Conservation (phyloP, 768 basidiomycete species). For the Lepiota brunneoincarnata region DNA sequence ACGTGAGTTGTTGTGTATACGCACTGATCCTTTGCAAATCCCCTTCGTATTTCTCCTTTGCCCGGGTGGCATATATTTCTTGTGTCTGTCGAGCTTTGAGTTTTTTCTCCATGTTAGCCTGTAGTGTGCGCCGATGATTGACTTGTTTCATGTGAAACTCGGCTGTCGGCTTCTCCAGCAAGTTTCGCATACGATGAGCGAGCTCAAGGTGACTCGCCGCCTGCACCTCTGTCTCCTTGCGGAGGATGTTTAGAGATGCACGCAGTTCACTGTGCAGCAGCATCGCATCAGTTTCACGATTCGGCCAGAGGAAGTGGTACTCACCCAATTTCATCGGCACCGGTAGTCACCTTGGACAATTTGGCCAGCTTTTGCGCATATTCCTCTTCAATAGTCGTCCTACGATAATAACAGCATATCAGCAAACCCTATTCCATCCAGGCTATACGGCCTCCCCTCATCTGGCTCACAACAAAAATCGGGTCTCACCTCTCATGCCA, state of each 20-base stretch:
- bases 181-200: constrained; percentile 66
- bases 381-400: constrained; percentile 90
- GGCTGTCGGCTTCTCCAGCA: constrained; percentile 64
- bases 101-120: constrained; percentile 79
- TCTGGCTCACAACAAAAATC: background rate
- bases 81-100: constrained; percentile 86
- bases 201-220: constrained; percentile 69
- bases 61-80: constrained; percentile 81
- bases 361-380: constrained; percentile 81
- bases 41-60: constrained; percentile 85
- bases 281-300: background rate
- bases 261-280: constrained; percentile 64
- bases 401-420: constrained; percentile 26
- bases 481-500: constrained; percentile 87
- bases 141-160: constrained; percentile 64
- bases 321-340: constrained; percentile 91
- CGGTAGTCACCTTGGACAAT: constrained; percentile 74
- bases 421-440: background rate
- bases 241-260: constrained; percentile 74
- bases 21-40: constrained; percentile 89
- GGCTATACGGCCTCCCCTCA: background rate
- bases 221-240: constrained; percentile 81
- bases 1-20: constrained; percentile 80
- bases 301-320: constrained; percentile 17
- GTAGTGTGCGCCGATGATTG: constrained; percentile 65